phyloP scores from a whole-genome alignment of 129 eudicot genomes.

The Flaveria sonorensis region DNA sequence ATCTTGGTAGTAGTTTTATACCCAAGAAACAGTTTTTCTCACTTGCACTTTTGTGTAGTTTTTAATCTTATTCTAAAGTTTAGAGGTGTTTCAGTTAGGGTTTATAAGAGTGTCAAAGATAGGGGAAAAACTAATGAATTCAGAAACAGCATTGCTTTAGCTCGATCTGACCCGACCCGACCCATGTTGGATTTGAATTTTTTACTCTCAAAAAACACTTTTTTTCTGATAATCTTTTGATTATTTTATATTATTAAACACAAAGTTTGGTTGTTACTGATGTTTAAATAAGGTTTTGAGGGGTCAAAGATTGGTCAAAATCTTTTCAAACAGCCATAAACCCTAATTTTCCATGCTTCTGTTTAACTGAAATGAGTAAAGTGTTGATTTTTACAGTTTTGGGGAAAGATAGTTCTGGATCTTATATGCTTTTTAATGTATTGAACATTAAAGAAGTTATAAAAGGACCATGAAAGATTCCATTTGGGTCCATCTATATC shows the following conservation, averaged over 20 bases:
- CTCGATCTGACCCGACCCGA: neutral
- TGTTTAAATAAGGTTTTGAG: neutral
- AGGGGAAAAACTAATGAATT: constrained; percentile 17
- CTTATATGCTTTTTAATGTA: constrained; percentile 17
- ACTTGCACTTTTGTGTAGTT: constrained; percentile 7
- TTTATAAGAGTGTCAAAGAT: neutral
- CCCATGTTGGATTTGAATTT: neutral
- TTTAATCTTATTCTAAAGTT: neutral
- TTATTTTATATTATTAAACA: neutral
- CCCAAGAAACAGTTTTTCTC: neutral
- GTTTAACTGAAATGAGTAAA: constrained; percentile 17
- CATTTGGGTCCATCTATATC: constrained; percentile 39
- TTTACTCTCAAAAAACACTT: constrained; percentile 8
- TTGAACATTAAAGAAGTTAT: constrained; percentile 23
- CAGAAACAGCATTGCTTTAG: constrained; percentile 19
- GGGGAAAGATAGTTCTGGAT: neutral
- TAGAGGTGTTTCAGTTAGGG: constrained; percentile 7
- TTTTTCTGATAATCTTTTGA: constrained; percentile 25
- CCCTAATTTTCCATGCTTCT: constrained; percentile 1
- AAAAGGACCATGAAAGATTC: constrained; percentile 30
- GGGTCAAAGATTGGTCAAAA: constrained; percentile 11
- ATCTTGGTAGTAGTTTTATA: constrained; percentile 10
- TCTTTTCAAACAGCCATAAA: constrained; percentile 15
- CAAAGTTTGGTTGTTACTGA: constrained; percentile 10
- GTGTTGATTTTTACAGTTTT: constrained; percentile 20